Base-by-base conservation (phyloP, 345 rosid species). In the Pistacia atlantica region DNA sequence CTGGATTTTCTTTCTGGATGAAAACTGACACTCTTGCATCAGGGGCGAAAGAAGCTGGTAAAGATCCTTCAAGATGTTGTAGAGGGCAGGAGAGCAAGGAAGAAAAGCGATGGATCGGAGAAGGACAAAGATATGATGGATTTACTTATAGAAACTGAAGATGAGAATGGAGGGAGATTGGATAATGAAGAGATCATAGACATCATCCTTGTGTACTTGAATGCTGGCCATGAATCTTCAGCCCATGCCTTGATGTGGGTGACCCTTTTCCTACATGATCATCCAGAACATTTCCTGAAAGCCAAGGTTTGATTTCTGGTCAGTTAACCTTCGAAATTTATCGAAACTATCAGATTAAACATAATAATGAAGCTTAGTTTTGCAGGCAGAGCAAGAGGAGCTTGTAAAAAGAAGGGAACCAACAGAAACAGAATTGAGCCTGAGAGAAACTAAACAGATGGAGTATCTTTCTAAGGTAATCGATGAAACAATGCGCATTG, bases 321-420 rank as follows among this genome's bases (percentile, higher is more conserved):
- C 17, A 16, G 13, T 52, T 49, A 49, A 5, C 9, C 54, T 11
- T 52, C 56, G 13, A 14, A 13, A 13, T 52, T 13, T 16, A 52
- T 2, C 4, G 56, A 52, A 14, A 52, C 56, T 52, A 52, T 52
- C 2, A 2, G 8, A 52, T 4, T 4, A 13, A 52, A 52, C 56
- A 52, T 11, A 3, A 11, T 11, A 11, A 52, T 52, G 56, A 38
- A 38, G 42, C 7, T 8, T 12, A 20, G 48, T 46, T 33, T 45
- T 75, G 31, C 70, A 88, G 89, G 79, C 78, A 76, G 91, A 86
- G 77, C 89, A 84, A 80, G 81, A 82, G 46, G 77, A 71, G 61
- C 79, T 86, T 2, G 16, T 77, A 25, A 67, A 76, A 67, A 77
- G 72, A 54, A 84, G 84, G 71, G 73, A 79, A n/a, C 56, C 79